phyloP scores from a whole-genome alignment of 805 yeast species.

The Candida schatavii region DNA sequence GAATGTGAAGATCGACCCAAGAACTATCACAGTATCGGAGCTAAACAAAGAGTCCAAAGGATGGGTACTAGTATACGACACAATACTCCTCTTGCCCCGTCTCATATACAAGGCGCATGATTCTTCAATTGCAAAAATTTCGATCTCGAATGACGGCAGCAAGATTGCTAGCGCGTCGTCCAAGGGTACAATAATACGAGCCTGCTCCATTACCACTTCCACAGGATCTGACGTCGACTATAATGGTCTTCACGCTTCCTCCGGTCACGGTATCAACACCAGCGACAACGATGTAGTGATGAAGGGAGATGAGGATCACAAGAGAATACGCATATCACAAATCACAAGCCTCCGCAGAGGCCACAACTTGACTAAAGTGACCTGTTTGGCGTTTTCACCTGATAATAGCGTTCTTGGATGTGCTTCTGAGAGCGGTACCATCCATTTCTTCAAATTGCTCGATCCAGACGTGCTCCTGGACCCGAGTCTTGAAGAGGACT shows the following conservation, averaged over 20 bases:
- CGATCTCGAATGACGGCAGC: conserved; percentile 23
- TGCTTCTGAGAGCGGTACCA: conserved; percentile 39
- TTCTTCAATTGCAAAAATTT: conserved; percentile 30
- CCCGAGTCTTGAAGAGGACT: conserved; percentile 6
- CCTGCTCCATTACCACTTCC: conserved; percentile 17
- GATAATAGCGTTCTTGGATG: conserved; percentile 36
- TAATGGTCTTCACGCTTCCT: neutral
- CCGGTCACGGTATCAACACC: no score
- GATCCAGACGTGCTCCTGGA: neutral
- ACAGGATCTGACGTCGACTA: conserved; percentile 11
- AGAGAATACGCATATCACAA: conserved; percentile 18
- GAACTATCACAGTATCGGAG: conserved; percentile 22
- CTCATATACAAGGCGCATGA: conserved; percentile 41
- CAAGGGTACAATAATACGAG: conserved; percentile 43
- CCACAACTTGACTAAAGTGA: conserved; percentile 34
- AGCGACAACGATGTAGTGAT: conserved; percentile 3
- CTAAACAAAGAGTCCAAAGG: conserved; percentile 26
- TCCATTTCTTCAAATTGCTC: conserved; percentile 35
- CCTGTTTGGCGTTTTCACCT: conserved; percentile 31
- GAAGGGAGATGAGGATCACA: neutral
- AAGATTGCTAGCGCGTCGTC: conserved; percentile 40
- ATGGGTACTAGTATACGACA: conserved; percentile 41
- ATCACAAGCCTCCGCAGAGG: conserved; percentile 39
- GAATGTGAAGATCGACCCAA: conserved; percentile 9
- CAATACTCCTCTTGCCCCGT: conserved; percentile 28